Evolutionary conservation across 352 stramenopile species (phyloP).

Genomic region (Aphanomyces invadans): DNA sequence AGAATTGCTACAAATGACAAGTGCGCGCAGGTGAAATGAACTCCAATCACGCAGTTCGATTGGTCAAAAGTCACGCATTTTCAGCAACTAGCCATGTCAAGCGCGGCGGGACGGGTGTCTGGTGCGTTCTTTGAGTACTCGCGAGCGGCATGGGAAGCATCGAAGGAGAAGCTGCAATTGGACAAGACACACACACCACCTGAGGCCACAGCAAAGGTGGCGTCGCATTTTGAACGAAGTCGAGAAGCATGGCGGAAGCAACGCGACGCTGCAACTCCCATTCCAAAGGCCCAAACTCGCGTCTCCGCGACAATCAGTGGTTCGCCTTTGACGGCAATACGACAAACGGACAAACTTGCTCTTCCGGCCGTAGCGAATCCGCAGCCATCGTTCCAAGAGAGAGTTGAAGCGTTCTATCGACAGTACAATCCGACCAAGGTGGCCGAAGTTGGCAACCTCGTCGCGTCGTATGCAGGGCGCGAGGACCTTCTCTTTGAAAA

Average conservation of each 20-base stretch:
- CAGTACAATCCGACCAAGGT: slow-evolving; percentile 47
- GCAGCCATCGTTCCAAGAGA: slow-evolving; percentile 31
- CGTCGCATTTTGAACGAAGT: slow-evolving; percentile 11
- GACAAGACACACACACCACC: background rate
- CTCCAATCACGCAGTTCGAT: background rate
- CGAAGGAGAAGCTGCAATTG: background rate
- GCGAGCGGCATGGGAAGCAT: slow-evolving; percentile 10
- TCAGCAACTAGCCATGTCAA: too few species aligned
- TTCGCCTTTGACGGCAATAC: too few species aligned
- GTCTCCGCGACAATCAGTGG: background rate
- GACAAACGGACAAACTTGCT: too few species aligned
- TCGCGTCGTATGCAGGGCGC: background rate
- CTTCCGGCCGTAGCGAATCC: too few species aligned
- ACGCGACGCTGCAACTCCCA: background rate
- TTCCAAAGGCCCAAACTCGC: background rate
- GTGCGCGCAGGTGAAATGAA: background rate
- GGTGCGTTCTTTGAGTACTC: background rate
- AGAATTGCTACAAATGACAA: background rate
- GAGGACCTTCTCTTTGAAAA: slow-evolving; percentile 11
- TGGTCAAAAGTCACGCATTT: background rate
- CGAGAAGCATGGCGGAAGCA: background rate
- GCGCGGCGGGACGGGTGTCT: too few species aligned
- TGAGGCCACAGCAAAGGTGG: background rate
- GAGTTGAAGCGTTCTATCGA: slow-evolving; percentile 44
- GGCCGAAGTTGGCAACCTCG: slow-evolving; percentile 32